Evolutionary conservation across 2,329 filamentous ascomycete species (phyloP).

Genomic region (Xylaria sp.): DNA sequence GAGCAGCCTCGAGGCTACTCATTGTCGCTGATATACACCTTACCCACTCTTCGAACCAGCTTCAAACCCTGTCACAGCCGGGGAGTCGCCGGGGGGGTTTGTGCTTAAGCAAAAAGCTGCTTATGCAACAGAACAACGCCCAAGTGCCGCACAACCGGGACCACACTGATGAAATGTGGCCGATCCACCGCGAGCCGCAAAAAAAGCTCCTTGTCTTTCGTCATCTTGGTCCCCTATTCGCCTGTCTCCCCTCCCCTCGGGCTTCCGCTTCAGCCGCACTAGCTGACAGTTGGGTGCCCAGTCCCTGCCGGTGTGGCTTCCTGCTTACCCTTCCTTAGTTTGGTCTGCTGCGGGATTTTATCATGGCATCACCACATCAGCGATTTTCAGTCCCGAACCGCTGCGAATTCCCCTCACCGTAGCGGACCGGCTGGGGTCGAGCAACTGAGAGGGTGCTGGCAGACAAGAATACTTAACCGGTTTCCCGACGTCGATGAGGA

Average conservation of each 20-base stretch:
- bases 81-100: too few relatives aligned
- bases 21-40: too few relatives aligned
- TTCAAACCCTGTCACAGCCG: too few relatives aligned
- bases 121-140: constrained; percentile 11
- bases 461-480: neutral
- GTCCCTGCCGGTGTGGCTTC: neutral
- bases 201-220: constrained; percentile 6
- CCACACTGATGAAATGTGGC: constrained; percentile 19
- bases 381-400: constrained; percentile 1
- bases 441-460: too few relatives aligned
- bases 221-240: constrained; percentile 10
- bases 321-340: constrained; percentile 11
- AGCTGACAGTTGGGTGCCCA: constrained; percentile 15
- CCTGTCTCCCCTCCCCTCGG: neutral
- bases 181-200: constrained; percentile 1
- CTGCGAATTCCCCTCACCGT: too few relatives aligned
- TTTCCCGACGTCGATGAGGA: neutral
- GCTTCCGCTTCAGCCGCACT: constrained; percentile 21
- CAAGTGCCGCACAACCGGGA: constrained; percentile 18
- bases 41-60: constrained; percentile 6
- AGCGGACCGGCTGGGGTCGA: too few relatives aligned
- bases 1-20: too few relatives aligned
- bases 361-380: constrained; percentile 13
- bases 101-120: too few relatives aligned
- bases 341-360: constrained; percentile 15